Conservation (phyloP, 2,329 filamentous ascomycete genomes). For the Ophiostoma ulmi region DNA sequence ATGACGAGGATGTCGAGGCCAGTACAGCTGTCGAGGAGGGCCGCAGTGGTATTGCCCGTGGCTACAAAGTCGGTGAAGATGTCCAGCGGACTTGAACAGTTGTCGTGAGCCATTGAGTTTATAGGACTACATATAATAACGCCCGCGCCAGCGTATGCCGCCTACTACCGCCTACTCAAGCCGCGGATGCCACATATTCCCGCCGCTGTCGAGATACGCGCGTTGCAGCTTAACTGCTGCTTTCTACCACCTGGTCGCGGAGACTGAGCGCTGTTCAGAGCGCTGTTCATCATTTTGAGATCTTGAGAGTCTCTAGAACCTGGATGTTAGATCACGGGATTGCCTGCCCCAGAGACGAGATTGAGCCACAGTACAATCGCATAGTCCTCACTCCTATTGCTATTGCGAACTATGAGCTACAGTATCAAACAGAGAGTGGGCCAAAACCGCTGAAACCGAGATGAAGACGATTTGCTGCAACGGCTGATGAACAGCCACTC, state of each 20-base stretch:
- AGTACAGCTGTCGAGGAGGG: conserved; percentile 76
- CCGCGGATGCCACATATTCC: background rate
- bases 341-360: too few species aligned
- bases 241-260: too few species aligned
- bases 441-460: background rate
- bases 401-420: background rate
- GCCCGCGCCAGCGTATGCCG: background rate
- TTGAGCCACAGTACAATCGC: background rate
- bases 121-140: background rate
- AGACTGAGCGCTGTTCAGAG: background rate
- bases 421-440: background rate
- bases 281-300: background rate
- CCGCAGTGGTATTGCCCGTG: conserved; percentile 78
- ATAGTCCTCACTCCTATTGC: background rate
- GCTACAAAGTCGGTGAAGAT: conserved; percentile 68
- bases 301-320: background rate
- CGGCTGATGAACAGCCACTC: background rate
- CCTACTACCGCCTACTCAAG: background rate
- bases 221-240: too few species aligned
- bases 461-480: background rate
- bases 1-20: conserved; percentile 39
- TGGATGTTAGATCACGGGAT: background rate
- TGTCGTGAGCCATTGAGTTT: too few species aligned
- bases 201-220: background rate
- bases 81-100: conserved; percentile 21